Percentiles rank a stretch among this genome's conserved stretches.
Conservation (phyloP, 164 flowering plant species). For the Tetrastigma voinierianum region DNA sequence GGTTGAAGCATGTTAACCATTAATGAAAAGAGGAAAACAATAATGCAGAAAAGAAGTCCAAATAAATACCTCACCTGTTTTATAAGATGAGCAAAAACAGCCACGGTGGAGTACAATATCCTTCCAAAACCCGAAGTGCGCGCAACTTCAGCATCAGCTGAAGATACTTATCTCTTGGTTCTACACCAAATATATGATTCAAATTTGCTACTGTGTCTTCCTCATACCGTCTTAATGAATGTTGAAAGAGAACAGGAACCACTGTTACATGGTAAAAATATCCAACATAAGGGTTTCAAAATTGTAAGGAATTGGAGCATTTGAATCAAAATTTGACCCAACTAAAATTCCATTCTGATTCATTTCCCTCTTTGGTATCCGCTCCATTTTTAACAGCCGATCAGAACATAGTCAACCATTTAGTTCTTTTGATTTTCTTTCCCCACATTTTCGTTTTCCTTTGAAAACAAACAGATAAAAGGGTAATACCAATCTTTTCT, state of each 20-base stretch:
- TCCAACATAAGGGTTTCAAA: conserved; percentile 3
- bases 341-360: too few relatives aligned
- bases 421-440: not conserved
- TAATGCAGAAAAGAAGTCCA: not conserved
- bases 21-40: too few relatives aligned
- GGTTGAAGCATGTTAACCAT: too few relatives aligned
- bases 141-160: conserved; percentile 84
- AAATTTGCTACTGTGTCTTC: conserved; percentile 51
- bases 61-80: conserved; percentile 59
- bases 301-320: not conserved
- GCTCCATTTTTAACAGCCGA: too few relatives aligned
- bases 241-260: conserved; percentile 83
- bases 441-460: not conserved
- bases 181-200: conserved; percentile 74
- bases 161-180: conserved; percentile 85
- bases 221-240: conserved; percentile 61
- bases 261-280: conserved; percentile 42
- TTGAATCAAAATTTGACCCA: not conserved
- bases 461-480: not conserved
- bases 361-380: too few relatives aligned
- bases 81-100: conserved; percentile 63
- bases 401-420: too few relatives aligned
- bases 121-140: conserved; percentile 93
- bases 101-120: conserved; percentile 82
- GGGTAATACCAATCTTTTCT: too few relatives aligned